Evolutionary conservation across 2,329 filamentous ascomycete species (phyloP).

Genomic region (Albifimbria verrucaria): DNA sequence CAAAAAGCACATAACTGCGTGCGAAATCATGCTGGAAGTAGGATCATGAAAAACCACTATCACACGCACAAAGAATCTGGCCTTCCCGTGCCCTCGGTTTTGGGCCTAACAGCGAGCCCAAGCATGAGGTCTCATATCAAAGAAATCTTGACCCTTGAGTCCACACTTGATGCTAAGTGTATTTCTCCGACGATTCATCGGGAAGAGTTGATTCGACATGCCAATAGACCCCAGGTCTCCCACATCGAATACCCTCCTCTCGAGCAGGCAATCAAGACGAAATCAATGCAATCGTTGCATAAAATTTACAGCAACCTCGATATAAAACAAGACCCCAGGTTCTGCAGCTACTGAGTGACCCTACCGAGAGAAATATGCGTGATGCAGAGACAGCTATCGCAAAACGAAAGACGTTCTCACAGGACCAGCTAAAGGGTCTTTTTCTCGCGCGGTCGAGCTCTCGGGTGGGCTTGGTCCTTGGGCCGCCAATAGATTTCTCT

Average conservation of each 20-base stretch:
- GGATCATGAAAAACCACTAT: conserved; percentile 73
- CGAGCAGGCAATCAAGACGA: conserved; percentile 8
- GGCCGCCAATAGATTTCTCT: conserved; percentile 66
- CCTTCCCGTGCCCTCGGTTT: conserved; percentile 56
- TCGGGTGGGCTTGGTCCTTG: conserved; percentile 60
- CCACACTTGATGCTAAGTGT: conserved; percentile 66
- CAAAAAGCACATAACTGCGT: conserved; percentile 74
- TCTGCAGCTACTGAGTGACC: conserved; percentile 38
- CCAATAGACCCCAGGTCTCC: conserved; percentile 61
- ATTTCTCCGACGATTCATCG: conserved; percentile 66
- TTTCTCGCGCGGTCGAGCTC: conserved; percentile 47
- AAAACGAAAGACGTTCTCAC: conserved; percentile 48
- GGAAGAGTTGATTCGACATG: conserved; percentile 64
- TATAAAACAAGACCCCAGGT: conserved; percentile 62
- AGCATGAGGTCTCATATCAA: conserved; percentile 56
- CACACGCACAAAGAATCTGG: conserved; percentile 41
- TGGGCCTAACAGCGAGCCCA: conserved; percentile 81
- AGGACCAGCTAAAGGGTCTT: conserved; percentile 55
- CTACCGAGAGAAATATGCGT: conserved; percentile 36
- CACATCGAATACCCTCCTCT: conserved; percentile 27
- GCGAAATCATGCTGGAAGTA: conserved; percentile 59
- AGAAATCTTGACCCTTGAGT: conserved; percentile 61
- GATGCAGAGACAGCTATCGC: conserved; percentile 35
- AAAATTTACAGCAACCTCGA: conserved; percentile 42
- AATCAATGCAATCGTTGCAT: conserved; percentile 41